Percentiles rank a stretch among this genome's conserved stretches.
Evolutionary conservation across 768 basidiomycete genomes (phyloP).

Genomic region (Trametes villosa): DNA sequence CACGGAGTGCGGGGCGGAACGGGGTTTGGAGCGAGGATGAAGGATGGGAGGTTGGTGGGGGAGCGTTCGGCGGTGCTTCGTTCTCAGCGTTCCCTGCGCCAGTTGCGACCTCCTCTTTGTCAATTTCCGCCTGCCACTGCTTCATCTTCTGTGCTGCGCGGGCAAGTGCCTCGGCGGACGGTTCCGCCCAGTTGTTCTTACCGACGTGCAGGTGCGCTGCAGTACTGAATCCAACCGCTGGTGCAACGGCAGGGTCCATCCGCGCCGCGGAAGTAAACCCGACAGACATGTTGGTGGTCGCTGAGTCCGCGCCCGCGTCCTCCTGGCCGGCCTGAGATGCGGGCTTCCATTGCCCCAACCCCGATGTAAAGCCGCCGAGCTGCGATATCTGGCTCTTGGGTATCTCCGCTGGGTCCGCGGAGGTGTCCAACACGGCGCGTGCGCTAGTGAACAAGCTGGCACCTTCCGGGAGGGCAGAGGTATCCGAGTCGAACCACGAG

Average conservation of each 20-base stretch:
- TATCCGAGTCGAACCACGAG: conserved; percentile 24
- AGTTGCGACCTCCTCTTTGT: conserved; percentile 5
- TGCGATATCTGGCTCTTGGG: background rate
- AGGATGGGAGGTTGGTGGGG: background rate
- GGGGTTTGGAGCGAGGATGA: conserved; percentile 6
- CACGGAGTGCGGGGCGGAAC: conserved; percentile 21
- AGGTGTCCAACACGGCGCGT: background rate
- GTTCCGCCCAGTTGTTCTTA: conserved; percentile 25
- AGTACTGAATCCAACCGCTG: conserved; percentile 15
- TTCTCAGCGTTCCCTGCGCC: conserved; percentile 4
- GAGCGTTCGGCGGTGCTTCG: background rate
- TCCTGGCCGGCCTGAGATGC: background rate
- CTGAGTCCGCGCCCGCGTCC: background rate
- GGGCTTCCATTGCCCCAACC: background rate
- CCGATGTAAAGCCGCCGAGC: background rate
- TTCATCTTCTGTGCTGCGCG: conserved; percentile 29
- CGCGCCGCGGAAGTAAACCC: background rate
- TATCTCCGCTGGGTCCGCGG: background rate
- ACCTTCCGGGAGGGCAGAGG: conserved; percentile 5
- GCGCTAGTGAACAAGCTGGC: conserved; percentile 18
- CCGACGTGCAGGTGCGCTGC: conserved; percentile 9
- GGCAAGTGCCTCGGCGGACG: conserved; percentile 31
- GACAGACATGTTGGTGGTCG: background rate
- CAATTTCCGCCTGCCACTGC: conserved; percentile 30
- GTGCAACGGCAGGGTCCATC: too few species aligned